These are phyloP conservation scores for Coemansia sp. DNA, from an alignment of 192 early-diverging fungal genomes.

Conservation along the genomic window DNA sequence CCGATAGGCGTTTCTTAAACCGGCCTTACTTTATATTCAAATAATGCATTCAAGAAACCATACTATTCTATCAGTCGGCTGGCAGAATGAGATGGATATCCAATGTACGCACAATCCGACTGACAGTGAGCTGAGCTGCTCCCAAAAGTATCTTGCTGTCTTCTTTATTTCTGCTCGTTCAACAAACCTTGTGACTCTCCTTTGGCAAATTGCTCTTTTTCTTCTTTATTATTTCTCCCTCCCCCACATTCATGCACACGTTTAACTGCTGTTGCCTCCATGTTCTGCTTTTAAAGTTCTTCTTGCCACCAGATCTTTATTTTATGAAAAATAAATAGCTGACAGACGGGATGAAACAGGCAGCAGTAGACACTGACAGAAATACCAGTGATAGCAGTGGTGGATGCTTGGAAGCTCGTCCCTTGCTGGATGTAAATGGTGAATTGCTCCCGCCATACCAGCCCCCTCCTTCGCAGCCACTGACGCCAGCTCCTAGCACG, in stretches of 20 bases:
- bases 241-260: too few relatives aligned
- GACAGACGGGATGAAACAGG: not conserved
- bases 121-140: too few relatives aligned
- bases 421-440: conserved; percentile 7
- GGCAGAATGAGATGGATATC: too few relatives aligned
- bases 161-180: too few relatives aligned
- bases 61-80: not conserved
- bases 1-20: not conserved
- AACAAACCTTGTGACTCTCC: too few relatives aligned
- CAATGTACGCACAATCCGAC: too few relatives aligned
- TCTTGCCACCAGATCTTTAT: not conserved
- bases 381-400: not conserved
- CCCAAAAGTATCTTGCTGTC: too few relatives aligned
- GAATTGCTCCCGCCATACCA: not conserved
- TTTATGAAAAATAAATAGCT: not conserved
- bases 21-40: not conserved
- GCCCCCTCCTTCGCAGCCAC: conserved; percentile 7
- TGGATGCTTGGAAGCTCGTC: not conserved
- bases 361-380: not conserved
- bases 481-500: not conserved
- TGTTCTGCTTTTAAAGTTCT: not conserved
- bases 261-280: not conserved
- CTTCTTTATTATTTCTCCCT: too few relatives aligned
- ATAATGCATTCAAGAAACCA: not conserved
- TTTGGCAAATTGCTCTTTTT: too few relatives aligned